phyloP scores from a whole-genome alignment of 176 grass and related monocot species.

The Cenchrus americanus region DNA sequence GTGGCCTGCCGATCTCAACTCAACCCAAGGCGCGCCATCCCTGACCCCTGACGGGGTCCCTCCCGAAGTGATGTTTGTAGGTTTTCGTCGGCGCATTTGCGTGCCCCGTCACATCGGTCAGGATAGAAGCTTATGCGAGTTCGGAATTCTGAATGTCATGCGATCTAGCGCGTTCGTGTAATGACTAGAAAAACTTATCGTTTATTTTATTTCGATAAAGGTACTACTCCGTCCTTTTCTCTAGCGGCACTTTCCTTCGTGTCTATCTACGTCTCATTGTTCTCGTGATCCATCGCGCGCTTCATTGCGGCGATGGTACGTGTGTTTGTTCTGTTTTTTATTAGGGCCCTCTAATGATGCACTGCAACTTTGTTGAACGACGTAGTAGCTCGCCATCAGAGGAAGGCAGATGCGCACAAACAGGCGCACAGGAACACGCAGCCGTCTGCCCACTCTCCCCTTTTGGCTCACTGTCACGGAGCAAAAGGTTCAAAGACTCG shows the following conservation, averaged over 20 bases:
- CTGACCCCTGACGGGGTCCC: too few relatives aligned
- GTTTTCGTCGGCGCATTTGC: too few relatives aligned
- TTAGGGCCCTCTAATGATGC: not conserved
- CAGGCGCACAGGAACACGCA: conserved; percentile 24
- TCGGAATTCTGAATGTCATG: too few relatives aligned
- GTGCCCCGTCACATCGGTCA: too few relatives aligned
- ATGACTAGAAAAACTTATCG: too few relatives aligned
- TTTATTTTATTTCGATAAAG: too few relatives aligned
- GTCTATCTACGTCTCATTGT: not conserved
- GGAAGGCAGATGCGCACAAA: not conserved
- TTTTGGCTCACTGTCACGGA: not conserved
- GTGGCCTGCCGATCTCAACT: too few relatives aligned
- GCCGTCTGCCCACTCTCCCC: not conserved
- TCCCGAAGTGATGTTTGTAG: too few relatives aligned
- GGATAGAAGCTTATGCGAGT: too few relatives aligned
- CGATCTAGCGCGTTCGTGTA: too few relatives aligned
- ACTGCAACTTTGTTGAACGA: not conserved
- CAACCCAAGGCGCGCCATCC: too few relatives aligned
- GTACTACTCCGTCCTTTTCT: too few relatives aligned
- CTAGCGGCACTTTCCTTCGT: not conserved
- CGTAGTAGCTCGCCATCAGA: not conserved
- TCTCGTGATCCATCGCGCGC: not conserved
- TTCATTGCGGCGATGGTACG: not conserved
- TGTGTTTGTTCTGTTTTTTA: not conserved
- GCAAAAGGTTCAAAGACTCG: not conserved